Evolutionary conservation across 768 basidiomycete genomes (phyloP), one percentile per base, ranked within the genome.

Genomic region (Aureoboletus auriporus): DNA sequence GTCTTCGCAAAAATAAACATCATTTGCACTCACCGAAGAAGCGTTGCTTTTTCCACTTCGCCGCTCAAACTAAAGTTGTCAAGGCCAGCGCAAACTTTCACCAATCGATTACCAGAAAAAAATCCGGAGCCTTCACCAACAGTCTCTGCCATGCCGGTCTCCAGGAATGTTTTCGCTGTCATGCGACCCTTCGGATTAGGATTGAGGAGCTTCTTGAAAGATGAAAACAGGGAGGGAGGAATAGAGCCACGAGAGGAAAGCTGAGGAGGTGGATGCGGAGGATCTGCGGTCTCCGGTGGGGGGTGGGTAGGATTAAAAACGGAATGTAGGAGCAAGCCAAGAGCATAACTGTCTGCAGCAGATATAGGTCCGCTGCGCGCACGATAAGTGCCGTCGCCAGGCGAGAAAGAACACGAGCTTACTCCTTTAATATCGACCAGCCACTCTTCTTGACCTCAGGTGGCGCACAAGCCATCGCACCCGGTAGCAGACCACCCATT

Each of bases 371-470:
- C 61, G 23, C 79, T 82, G 38, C 46, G 40, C 8, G 3, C 28
- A 35, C 9, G 48, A 26, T 52, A 30, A 58, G 44, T 17, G 2
- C 4, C 6, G 36, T 33, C 28, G 23, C 39, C 13, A 20, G 27
- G 17, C 9, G 23, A 36, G 27, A 6, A 39, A 28, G 5, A 23
- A 31, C 31, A n/a, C 0, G 5, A 35, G 52, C 77, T 65, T 59
- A 93, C 93, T 91, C 84, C 73, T 93, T 92, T 12, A 94, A 66
- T 1, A 71, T 69, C 16, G 82, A 82, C 89, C 91, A 97, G 6
- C 94, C 93, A 23, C 73, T 74, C 62, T 87, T 93, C 71, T 83
- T 87, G 5, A 95, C 86, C 71, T 99, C 96, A 0, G 96, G 93
- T 13, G 86, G 75, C 4, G 86, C 78, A 60, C 77, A 82, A 13